Conservation (phyloP, 495 filamentous ascomycete species). For the Cercophora scortea region DNA sequence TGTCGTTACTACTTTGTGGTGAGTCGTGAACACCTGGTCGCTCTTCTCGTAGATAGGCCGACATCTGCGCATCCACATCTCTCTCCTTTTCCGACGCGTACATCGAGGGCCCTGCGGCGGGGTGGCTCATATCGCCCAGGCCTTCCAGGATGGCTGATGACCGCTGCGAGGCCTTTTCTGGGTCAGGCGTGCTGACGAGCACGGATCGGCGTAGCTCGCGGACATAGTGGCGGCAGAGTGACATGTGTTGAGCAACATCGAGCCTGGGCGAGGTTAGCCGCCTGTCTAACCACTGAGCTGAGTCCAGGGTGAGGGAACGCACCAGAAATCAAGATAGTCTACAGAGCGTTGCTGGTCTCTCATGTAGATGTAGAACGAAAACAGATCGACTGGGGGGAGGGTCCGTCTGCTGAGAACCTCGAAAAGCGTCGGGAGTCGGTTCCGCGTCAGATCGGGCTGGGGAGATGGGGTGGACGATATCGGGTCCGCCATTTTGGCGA, state of each 20-base stretch:
- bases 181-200: constrained; percentile 83
- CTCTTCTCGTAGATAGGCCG: constrained; percentile 80
- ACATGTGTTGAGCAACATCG: constrained; percentile 98
- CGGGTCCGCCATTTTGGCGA: constrained; percentile 29
- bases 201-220: constrained; percentile 90
- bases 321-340: constrained; percentile 99
- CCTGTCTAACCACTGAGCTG: no score
- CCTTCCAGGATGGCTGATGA: constrained; percentile 74
- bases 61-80: constrained; percentile 75
- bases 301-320: constrained; percentile 14
- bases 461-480: constrained; percentile 27
- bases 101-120: constrained; percentile 40
- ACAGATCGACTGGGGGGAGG: constrained; percentile 86
- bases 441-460: constrained; percentile 50
- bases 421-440: constrained; percentile 85
- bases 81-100: constrained; percentile 53
- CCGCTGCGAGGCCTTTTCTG: constrained; percentile 75
- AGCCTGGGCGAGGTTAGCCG: constrained; percentile 57
- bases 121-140: constrained; percentile 57
- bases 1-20: constrained; percentile 59
- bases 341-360: constrained; percentile 95
- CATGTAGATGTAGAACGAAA: constrained; percentile 99
- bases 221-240: constrained; percentile 94
- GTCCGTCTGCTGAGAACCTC: constrained; percentile 91
- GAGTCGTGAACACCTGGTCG: constrained; percentile 49